Conservation (phyloP, 495 filamentous ascomycete genomes). For the Penicillium canariense region DNA sequence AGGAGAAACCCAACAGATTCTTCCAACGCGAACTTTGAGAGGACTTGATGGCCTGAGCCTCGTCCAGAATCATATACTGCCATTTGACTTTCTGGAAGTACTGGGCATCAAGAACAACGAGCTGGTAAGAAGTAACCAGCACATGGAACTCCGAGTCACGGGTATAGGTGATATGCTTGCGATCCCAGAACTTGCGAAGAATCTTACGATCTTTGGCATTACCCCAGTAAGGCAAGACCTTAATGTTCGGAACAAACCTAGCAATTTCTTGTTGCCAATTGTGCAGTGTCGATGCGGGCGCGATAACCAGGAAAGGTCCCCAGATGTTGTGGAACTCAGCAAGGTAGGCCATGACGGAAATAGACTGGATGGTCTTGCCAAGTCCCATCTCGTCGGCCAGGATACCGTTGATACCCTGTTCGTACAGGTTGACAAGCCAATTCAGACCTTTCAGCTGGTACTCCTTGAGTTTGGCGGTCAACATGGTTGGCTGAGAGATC, state of each 20-base stretch:
- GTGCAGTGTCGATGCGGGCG: constrained; percentile 92
- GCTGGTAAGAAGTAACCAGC: constrained; percentile 93
- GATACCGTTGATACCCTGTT: constrained; percentile 99
- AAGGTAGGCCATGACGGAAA: constrained; percentile 98
- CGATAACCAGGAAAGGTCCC: constrained; percentile 97
- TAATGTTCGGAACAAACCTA: constrained; percentile 88
- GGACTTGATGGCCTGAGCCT: constrained; percentile 98
- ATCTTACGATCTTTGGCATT: constrained; percentile 93
- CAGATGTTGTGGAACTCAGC: constrained; percentile 97
- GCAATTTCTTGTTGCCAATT: constrained; percentile 99
- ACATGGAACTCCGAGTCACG: constrained; percentile 94
- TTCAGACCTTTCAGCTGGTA: constrained; percentile 98
- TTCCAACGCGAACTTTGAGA: constrained; percentile 97
- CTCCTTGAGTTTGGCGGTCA: constrained; percentile 92
- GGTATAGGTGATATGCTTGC: constrained; percentile 92
- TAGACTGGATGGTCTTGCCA: constrained; percentile 97
- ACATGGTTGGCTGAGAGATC: constrained; percentile 90
- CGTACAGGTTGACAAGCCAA: constrained; percentile 98
- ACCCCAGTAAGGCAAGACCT: constrained; percentile 96
- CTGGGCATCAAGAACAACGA: constrained; percentile 90
- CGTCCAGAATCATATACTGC: constrained; percentile 99
- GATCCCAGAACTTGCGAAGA: constrained; percentile 97
- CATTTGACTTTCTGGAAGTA: constrained; percentile 99
- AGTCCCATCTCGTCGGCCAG: constrained; percentile 99
- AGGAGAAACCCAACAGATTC: constrained; percentile 87